Base-by-base conservation (phyloP, 495 filamentous ascomycete species). In the Tetracladium marchalianum region DNA sequence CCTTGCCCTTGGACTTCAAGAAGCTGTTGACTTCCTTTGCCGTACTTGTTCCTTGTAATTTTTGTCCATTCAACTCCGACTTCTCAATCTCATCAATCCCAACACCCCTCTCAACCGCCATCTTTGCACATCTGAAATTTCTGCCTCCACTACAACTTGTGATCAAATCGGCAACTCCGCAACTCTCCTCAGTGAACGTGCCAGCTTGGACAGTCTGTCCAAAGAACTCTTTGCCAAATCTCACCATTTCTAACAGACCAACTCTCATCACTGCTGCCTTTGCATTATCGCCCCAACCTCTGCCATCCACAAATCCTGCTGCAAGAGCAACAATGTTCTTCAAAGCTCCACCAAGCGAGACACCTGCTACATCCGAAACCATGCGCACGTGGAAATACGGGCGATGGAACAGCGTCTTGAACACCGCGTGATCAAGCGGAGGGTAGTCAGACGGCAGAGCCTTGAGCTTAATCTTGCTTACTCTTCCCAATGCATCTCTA, bases 311-410 rank as follows among this genome's bases (percentile, higher is more conserved):
- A 70, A 92, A 97, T 43, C 93, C 93, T 7, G 92, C 89, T 2
- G 90, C 89, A 7, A 99, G 67, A 10, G 93, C 93, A 44, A 99
- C 85, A 50, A 99, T 84, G 67, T 99, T 99, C 70, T 99, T 99
- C 43, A 99, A 73, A 1, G 93, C 93, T 12, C 93, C 93, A 24
- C 88, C 84, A 44, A 99, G 84, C 11, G 92, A 95, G 9, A 95
- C 90, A 51, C 93, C 93, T 4, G 89, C 93, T 5, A 97, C 90
- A 55, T 99, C 93, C 27, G 73, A 82, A 12, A 94, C 83, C 59
- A 97, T 81, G 36, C 84, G 80, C 11, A 96, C 90, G 63, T 96
- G 90, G 76, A 99, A 97, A 68, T 99, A 99, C 0, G 89, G 89
- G 34, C 93, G 81, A 67, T 94, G 84, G 77, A 99, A 97, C 24